These are phyloP conservation scores for Luzula sylvatica DNA, from an alignment of 176 grass and related monocot genomes.

Conservation along the genomic window DNA sequence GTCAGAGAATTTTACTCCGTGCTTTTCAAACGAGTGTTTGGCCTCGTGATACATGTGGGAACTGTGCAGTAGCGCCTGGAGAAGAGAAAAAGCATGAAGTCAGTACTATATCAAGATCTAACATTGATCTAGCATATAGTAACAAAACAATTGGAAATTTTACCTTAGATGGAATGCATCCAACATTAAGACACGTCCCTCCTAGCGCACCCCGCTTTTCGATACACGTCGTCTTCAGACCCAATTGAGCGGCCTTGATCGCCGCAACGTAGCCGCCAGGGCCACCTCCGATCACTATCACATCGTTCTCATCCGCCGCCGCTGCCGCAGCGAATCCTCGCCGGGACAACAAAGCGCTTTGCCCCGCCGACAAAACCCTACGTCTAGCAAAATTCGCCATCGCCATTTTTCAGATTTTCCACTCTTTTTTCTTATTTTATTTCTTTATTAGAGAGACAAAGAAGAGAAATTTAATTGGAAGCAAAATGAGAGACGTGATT, in stretches of 20 bases:
- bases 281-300: slow-evolving; percentile 81
- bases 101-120: too few species aligned
- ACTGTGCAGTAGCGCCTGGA: slow-evolving; percentile 86
- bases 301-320: slow-evolving; percentile 63
- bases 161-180: slow-evolving; percentile 96
- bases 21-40: slow-evolving; percentile 59
- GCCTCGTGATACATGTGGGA: slow-evolving; percentile 99
- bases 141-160: background rate
- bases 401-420: slow-evolving; percentile 43
- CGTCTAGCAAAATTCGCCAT: slow-evolving; percentile 65
- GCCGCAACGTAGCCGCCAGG: slow-evolving; percentile 83
- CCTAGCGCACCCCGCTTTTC: slow-evolving; percentile 78
- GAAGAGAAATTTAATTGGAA: too few species aligned
- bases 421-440: background rate
- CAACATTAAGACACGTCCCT: slow-evolving; percentile 87
- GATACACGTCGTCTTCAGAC: slow-evolving; percentile 89
- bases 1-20: slow-evolving; percentile 75
- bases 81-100: background rate
- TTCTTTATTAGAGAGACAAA: too few species aligned
- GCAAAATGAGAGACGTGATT: too few species aligned
- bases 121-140: too few species aligned
- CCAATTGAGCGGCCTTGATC: slow-evolving; percentile 82
- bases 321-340: slow-evolving; percentile 40
- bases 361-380: slow-evolving; percentile 30
- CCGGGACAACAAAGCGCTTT: slow-evolving; percentile 26